Base-by-base conservation (phyloP, 768 basidiomycete genomes). In the Candolleomyces aberdarensis region DNA sequence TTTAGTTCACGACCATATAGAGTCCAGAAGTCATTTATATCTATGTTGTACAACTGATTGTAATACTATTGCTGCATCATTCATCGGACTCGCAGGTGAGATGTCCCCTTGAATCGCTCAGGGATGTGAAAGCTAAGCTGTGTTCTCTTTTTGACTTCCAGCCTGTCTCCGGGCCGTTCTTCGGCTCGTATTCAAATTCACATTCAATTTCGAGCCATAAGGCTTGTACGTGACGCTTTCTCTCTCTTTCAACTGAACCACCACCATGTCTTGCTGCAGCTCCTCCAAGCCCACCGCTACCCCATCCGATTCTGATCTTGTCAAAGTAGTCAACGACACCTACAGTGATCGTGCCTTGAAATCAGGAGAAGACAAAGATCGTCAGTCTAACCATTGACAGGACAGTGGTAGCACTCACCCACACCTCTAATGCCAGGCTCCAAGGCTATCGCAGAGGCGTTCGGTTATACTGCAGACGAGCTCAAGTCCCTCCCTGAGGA, bases 391-490 rank as follows among this genome's bases (percentile, higher is more conserved):
- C 4, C 8, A 36, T 51, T n/a, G 60, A 13, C 19, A 40, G 20
- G 32, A 20, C 36, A 55, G 20, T 29, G 17, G 15, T 8, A 15
- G n/a, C 40, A 55, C 32, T 46, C n/a, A 14, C 26, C 36, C 9
- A 26, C 10, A 19, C 47, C 29, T 50, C 5, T 11, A 1, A 22
- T n/a, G 10, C n/a, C 31, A 74, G 74, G 75, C 63, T 68, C 79
- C 3, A 64, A 67, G 13, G 66, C 65, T 5, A 76, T 78, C 1
- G 81, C 81, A 0, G 43, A 71, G 32, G 73, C 79, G 1, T 80
- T 84, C 57, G 85, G 85, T 40, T 85, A 84, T 60, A 76, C 77
- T 0, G 43, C 61, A 15, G 78, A 78, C 26, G 71, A 84, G 39
- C 72, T 85, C 4, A 64, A 69, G 9, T 68, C 76, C 3, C 68